Evolutionary conservation across 148 eudicot species (phyloP), one percentile per base, ranked within the genome.

Genomic region (Linanthus parryae): DNA sequence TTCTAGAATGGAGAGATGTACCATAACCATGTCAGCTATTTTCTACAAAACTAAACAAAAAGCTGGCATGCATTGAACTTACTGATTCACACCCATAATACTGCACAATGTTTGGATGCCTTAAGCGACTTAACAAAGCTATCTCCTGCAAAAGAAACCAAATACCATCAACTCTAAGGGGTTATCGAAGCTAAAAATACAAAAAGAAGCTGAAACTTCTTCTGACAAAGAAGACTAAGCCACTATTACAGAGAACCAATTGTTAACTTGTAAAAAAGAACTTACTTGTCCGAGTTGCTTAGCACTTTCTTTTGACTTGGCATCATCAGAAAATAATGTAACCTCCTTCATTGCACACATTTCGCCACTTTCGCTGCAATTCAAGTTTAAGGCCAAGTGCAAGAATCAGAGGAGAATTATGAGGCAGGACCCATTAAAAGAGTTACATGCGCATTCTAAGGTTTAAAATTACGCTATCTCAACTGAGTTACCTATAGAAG

Each of bases 281-380:
- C 69, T 62, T 62, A 88, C 99, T 77, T 92, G 99, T 42, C 76
- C 82, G 58, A 92, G 78, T 61, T 92, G 99, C 72, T 84, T 80
- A 52, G 94, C 94, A 78, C 96, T 78, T 82, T 92, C 99, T 77
- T 74, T 92, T 29, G 99, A 92, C 72, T 84, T 87, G 17, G 88
- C 71, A 64, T 92, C 99, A 65, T 92, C 99, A 25, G 88, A 71
- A 60, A 92, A 84, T 52, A 92, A 71, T 11, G 94, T 92, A 43
- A 92, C 99, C 78, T 87, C 99, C 78, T 87, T 92, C 91, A 92
- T 92, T 47, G 99, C 99, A 76, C 99, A 92, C 99, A 92, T 92
- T 73, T 92, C 94, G 38, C 99, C 99, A 33, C 78, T 87, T 54
- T 84, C 99, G 71, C 99, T 92, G 59, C 36, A 53, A 28, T 23